Base-by-base conservation (phyloP, 257 asterid genomes). In the Cruciata laevipes region DNA sequence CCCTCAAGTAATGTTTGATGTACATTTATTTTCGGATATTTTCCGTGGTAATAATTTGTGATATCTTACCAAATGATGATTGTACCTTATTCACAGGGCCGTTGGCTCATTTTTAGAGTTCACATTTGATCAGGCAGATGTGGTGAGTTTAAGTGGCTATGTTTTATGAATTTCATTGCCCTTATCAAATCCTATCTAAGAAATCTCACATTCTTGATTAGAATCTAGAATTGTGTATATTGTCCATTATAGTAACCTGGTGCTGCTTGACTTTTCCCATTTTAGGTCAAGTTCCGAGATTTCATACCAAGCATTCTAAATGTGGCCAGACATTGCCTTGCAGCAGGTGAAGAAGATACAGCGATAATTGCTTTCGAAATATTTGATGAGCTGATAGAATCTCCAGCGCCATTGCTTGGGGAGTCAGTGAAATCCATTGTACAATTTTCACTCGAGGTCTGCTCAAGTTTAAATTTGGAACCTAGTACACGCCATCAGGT, bases 391-490 rank as follows among this genome's bases (percentile, higher is more conserved):
- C 83, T 94, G 70, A 94, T 94, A 13, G 99, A 94, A 90, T 94
- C 97, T 66, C 99, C 99, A 69, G 97, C 96, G 62, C 99, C 97
- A 64, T 88, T 94, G 76, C 96, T 94, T 72, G 99, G 99, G 70
- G 97, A 94, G 47, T 94, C 99, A 51, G 96, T 94, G 33, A 94
- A 85, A 80, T 77, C 96, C 69, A 94, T 94, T 61, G 96, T 94
- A 74, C 99, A 90, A 44, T 90, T 94, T 77, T 86, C 99, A 68
- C 97, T 94, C 69, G 99, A 90, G 81, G 97, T 93, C 79, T 90
- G 96, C 80, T 80, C 97, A 49, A 90, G 90, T 77, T 75, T 89
- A 64, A 88, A 73, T 76, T 83, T 93, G 76, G 97, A 89, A 69
- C 59, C 95, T 32, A 93, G 78, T 75, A 93, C 98, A 21, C 91